Evolutionary conservation across 192 early-diverging fungal genomes (phyloP).

Genomic region (Linnemannia schmuckeri): DNA sequence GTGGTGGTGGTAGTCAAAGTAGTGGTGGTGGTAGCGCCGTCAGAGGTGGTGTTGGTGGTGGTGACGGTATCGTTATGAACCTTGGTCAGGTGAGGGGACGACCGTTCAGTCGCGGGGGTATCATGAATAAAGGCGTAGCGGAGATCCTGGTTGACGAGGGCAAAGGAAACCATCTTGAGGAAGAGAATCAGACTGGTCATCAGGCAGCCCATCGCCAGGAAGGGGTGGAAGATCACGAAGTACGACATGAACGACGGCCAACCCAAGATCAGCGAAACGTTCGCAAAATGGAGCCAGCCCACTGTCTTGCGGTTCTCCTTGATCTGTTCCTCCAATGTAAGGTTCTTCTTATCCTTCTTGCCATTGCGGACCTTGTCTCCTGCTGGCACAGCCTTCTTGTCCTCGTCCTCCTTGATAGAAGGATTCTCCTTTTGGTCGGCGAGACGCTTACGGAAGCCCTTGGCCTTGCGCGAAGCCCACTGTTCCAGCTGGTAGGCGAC

Average conservation of each 20-base stretch:
- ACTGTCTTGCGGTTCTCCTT: constrained; percentile 32
- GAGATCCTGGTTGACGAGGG: constrained; percentile 82
- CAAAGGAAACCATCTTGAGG: constrained; percentile 86
- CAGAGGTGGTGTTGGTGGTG: not conserved
- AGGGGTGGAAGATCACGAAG: constrained; percentile 76
- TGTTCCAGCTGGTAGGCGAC: constrained; percentile 74
- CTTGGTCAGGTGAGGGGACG: constrained; percentile 23
- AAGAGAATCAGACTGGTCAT: constrained; percentile 76
- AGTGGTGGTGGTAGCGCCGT: not conserved
- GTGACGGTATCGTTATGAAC: constrained; percentile 28
- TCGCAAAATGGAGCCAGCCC: constrained; percentile 64
- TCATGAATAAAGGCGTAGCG: constrained; percentile 70
- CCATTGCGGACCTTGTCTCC: not conserved
- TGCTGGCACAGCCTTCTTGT: constrained; percentile 2
- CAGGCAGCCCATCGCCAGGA: constrained; percentile 73
- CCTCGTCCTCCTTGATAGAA: not conserved
- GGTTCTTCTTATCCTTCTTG: constrained; percentile 6
- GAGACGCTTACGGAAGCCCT: constrained; percentile 38
- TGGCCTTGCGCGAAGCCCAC: constrained; percentile 41
- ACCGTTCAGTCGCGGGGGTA: constrained; percentile 35
- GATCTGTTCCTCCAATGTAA: constrained; percentile 41
- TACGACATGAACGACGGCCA: constrained; percentile 77
- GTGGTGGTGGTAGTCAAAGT: not conserved
- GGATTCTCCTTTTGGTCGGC: constrained; percentile 11
- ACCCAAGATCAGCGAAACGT: constrained; percentile 68